Evolutionary conservation across 2,329 filamentous ascomycete species (phyloP), one percentile per base, ranked within the genome.

Genomic region (Mycosphaerelloides madeirae): DNA sequence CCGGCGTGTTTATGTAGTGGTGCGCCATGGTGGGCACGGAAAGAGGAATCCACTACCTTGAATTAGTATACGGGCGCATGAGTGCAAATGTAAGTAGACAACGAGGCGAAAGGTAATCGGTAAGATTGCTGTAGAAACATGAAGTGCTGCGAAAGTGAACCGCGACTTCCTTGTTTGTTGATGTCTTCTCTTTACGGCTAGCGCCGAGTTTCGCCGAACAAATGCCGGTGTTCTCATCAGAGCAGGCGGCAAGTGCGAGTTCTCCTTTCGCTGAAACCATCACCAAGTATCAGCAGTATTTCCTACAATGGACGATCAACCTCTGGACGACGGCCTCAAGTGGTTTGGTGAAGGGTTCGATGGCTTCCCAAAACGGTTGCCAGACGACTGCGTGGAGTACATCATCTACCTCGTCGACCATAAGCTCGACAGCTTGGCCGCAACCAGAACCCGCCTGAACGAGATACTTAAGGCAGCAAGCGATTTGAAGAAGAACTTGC

Each of bases 321-420:
- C 62, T 49, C 29, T 60, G 50, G 59, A 77, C 50, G 77, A 84
- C 56, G 78, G 79, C 53, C 69, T 83, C 47, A 80, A 80, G 49
- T 83, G 79, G 72, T 82, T 84, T 48, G 78, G 77, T 40, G 80
- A 82, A 54, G 81, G 78, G 2, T 84, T 84, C 49, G 75, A 73
- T 52, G 77, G 78, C 29, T 81, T 85, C 50, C 80, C 82, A 1
- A 84, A 80, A 62, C 71, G 75, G 46, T 72, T 94, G 1, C 81
- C 87, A 0, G 89, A 96, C 38, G 89, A 95, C 65, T 86, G 81
- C 50, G 81, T 95, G 41, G 87, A 94, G 64, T 96, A 95, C 65
- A 79, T 84, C 42, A 72, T 96, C 19, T 86, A 90, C 61, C 67
- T 88, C 40, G 69, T 91, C 50, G 77, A 86, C 49, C 62, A 74